Base-by-base conservation (phyloP, 2,329 filamentous ascomycete species). In the Fusarium clavum region DNA sequence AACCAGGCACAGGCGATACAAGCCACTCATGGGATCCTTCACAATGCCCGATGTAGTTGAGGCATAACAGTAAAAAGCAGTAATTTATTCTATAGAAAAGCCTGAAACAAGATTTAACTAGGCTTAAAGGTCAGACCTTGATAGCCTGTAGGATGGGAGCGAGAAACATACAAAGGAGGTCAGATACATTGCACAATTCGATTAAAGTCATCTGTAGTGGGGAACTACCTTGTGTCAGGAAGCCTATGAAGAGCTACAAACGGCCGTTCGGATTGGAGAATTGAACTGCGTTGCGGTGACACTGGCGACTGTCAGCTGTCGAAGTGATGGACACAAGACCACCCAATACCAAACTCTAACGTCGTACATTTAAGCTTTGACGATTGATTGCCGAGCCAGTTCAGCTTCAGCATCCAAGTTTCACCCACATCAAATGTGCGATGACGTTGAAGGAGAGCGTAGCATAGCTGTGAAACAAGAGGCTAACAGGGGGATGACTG, bases 261-360 rank as follows among this genome's bases (percentile, higher is more conserved):
- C 16, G 44, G 22, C 47, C 29, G 41, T 44, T 20, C 27, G 18
- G 22, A 30, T 43, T 24, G 18, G 34, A 38, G 18, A 38, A 38
- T 45, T 27, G 25, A 20, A 54, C 16, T 46, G 30, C 16, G 10
- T 43, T 61, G 30, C n/a, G 14, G 47, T 61, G 49, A 55, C 44
- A 43, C 40, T 30, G 49, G 48, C 61, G 61, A 61, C 43, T 63
- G 34, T 41, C 51, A 48, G 57, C 45, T 52, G 62, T 44, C 29
- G 51, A 22, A 12, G 20, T 47, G 34, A 56, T 65, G 53, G 40
- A 34, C 47, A 30, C 29, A 53, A 53, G 34, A 60, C 61, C 54
- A 65, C 43, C 47, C 20, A 65, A 48, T 20, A 11, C 20, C 55
- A 61, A 66, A 66, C 61, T 51, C 38, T 54, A 66, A 61, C 32